Evolutionary conservation across 2,329 filamentous ascomycete species (phyloP).

Genomic region (Alternaria triticina): DNA sequence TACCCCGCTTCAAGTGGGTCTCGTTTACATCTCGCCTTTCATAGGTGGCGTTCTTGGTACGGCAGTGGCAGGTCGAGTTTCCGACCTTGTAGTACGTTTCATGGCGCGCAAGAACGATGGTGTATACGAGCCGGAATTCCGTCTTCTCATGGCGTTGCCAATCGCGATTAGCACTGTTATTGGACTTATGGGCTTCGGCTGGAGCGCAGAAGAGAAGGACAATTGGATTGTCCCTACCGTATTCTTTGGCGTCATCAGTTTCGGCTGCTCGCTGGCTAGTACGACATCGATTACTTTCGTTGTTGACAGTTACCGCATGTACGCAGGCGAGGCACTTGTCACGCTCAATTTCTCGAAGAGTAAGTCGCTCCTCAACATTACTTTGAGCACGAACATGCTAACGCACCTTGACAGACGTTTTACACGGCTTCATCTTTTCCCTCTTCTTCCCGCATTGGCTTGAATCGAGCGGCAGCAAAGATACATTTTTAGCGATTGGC

Average conservation of each 20-base stretch:
- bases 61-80: conserved; percentile 85
- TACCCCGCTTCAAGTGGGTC: conserved; percentile 76
- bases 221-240: conserved; percentile 90
- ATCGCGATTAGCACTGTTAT: conserved; percentile 79
- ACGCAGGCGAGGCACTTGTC: conserved; percentile 91
- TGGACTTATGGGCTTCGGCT: conserved; percentile 95
- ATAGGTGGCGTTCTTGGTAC: conserved; percentile 78
- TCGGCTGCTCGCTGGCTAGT: conserved; percentile 87
- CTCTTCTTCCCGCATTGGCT: conserved; percentile 77
- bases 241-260: conserved; percentile 91
- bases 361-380: conserved; percentile 40
- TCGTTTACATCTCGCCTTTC: conserved; percentile 91
- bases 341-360: conserved; percentile 94
- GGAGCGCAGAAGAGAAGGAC: conserved; percentile 78
- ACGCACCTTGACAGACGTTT: conserved; percentile 62
- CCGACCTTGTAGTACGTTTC: conserved; percentile 80
- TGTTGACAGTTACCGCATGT: conserved; percentile 90
- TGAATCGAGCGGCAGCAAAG: conserved; percentile 73
- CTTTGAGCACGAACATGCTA: not conserved
- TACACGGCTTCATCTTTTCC: conserved; percentile 88
- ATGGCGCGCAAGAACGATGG: conserved; percentile 90
- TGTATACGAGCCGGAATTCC: conserved; percentile 91
- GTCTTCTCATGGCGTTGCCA: conserved; percentile 70
- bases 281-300: conserved; percentile 94
- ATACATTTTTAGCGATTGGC: conserved; percentile 82